Percentiles rank a stretch among this genome's conserved stretches.
phyloP scores from a whole-genome alignment of 306 rosid genomes.

The Rosa persica region DNA sequence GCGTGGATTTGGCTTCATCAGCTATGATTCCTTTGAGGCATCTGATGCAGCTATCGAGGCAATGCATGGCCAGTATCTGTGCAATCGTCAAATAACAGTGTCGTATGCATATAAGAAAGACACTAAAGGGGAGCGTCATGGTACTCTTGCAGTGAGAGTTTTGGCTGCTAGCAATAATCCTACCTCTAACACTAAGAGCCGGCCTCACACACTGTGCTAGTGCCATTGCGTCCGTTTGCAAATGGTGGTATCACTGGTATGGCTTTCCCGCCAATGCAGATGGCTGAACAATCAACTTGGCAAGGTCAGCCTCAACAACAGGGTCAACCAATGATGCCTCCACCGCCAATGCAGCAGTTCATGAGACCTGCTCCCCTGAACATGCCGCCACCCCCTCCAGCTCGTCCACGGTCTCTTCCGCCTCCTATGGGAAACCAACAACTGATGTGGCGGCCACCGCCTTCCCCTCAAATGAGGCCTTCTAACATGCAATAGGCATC shows the following conservation, averaged over 20 bases:
- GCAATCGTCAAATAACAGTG: slow-evolving; percentile 95
- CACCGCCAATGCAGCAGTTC: slow-evolving; percentile 69
- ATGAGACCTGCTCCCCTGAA: slow-evolving; percentile 65
- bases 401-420: slow-evolving; percentile 72
- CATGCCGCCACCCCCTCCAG: slow-evolving; percentile 63
- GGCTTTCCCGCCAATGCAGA: slow-evolving; percentile 64
- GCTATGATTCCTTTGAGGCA: slow-evolving; percentile 98
- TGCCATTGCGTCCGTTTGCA: slow-evolving; percentile 82
- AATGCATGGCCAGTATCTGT: slow-evolving; percentile 92
- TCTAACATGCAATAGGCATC: slow-evolving; percentile 47
- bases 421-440: slow-evolving; percentile 86
- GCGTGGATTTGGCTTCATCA: slow-evolving; percentile 94
- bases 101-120: slow-evolving; percentile 96
- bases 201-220: slow-evolving; percentile 94
- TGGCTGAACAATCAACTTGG: slow-evolving; percentile 64
- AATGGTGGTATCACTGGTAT: slow-evolving; percentile 59
- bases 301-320: slow-evolving; percentile 65
- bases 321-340: slow-evolving; percentile 76
- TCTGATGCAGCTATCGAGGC: slow-evolving; percentile 99
- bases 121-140: slow-evolving; percentile 91
- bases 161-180: slow-evolving; percentile 96
- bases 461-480: slow-evolving; percentile 74
- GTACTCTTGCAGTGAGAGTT: slow-evolving; percentile 97
- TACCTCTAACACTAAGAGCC: slow-evolving; percentile 55
- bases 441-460: slow-evolving; percentile 68